Conservation (phyloP, 768 basidiomycete species). For the Mycena crocata region DNA sequence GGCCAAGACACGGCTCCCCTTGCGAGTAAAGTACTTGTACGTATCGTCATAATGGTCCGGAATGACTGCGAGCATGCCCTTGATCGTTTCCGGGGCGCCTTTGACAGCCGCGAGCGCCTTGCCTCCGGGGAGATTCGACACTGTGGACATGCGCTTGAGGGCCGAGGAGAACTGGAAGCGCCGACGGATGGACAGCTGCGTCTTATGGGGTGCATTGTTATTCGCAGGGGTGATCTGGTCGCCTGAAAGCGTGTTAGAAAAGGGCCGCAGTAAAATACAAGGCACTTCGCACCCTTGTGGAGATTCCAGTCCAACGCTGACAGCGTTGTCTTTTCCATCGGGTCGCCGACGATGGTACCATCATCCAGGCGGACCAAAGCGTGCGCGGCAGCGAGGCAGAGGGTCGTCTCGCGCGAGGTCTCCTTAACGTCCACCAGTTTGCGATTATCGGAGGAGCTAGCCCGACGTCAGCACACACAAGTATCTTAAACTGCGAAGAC, state of each 20-base stretch:
- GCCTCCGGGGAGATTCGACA: constrained; percentile 73
- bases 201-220: constrained; percentile 64
- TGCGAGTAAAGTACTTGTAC: constrained; percentile 93
- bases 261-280: not conserved
- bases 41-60: constrained; percentile 92
- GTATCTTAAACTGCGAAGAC: constrained; percentile 43
- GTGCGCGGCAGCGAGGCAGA: constrained; percentile 93
- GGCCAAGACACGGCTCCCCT: constrained; percentile 94
- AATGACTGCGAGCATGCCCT: constrained; percentile 79
- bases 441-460: constrained; percentile 67
- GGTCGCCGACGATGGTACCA: constrained; percentile 94
- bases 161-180: constrained; percentile 99
- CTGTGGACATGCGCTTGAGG: constrained; percentile 96
- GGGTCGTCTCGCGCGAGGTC: constrained; percentile 79
- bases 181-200: constrained; percentile 79
- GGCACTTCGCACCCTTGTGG: constrained; percentile 62
- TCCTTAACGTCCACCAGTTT: constrained; percentile 85
- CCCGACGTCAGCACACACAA: constrained; percentile 17
- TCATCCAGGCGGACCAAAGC: constrained; percentile 95
- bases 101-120: constrained; percentile 83
- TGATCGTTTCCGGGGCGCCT: constrained; percentile 98
- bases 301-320: constrained; percentile 93
- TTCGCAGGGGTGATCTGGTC: constrained; percentile 76
- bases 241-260: constrained; percentile 57
- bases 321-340: constrained; percentile 98